Evolutionary conservation across 2,329 filamentous ascomycete species (phyloP), one percentile per base, ranked within the genome.

Genomic region (Monilinia polystroma): DNA sequence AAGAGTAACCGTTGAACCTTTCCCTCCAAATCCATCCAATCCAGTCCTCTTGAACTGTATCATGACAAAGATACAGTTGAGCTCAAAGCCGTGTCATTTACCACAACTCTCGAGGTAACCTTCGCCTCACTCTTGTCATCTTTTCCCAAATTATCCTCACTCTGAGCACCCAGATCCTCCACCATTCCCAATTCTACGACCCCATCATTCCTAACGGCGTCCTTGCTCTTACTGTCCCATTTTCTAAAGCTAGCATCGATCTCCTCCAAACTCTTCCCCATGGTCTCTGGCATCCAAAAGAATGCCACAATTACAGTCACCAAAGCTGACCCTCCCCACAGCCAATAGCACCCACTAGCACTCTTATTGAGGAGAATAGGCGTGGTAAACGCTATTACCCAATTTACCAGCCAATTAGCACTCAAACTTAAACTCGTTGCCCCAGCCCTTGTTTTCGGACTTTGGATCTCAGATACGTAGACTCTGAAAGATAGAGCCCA

Each of bases 391-490:
- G 77, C 76, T 32, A 78, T 71, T 26, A 75, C 70, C 69, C 69
- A 73, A 51, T 73, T 73, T 4, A 71, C 68, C 55, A 78, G 74
- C 73, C 80, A 83, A 62, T 81, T 82, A 26, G 78, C 76, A 5
- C 79, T 79, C 70, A 83, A 79, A 0, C 82, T 83, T 5, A 86
- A 70, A 65, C 80, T 82, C 16, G 81, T 85, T 4, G 84, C 85
- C 0, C 81, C 80, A 0, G 84, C 85, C 6, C 85, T 78, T 0
- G 84, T 87, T 51, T 81, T 77, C 4, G 80, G 78, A 0, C 84
- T 84, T 69, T 87, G 85, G 49, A 87, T 87, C 75, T 88, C 85
- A 11, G 81, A 80, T 0, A 82, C 80, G 67, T 86, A 87, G 8
- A 88, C 82, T 68, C 83, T 84, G 58, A 83, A 78, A 0, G 81